These are phyloP conservation scores for Elongisporangium anandrum DNA, from an alignment of 352 stramenopile species.

Conservation along the genomic window DNA sequence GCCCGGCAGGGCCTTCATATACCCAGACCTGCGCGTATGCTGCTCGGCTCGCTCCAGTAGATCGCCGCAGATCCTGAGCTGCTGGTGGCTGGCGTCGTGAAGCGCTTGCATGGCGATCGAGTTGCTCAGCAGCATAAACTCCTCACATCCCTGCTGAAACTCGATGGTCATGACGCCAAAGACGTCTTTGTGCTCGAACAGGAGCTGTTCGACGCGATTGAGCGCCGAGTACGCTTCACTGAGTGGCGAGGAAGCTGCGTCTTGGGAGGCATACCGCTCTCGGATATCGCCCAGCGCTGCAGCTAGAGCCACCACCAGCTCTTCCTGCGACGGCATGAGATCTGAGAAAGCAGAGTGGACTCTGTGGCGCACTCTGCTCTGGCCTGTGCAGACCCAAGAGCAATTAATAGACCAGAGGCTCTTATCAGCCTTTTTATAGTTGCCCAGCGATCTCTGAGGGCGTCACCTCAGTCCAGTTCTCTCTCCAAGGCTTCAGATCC, in stretches of 20 bases:
- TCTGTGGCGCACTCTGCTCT: not conserved
- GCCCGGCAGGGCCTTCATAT: conserved; percentile 23
- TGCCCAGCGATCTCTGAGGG: not conserved
- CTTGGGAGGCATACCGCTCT: conserved; percentile 7
- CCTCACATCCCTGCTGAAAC: conserved; percentile 58
- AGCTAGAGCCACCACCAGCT: conserved; percentile 41
- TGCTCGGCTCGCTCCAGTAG: conserved; percentile 44
- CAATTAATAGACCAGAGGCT: not conserved
- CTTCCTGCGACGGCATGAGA: conserved; percentile 12
- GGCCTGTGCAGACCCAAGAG: not conserved
- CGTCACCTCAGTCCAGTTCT: not conserved
- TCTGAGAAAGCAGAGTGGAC: not conserved
- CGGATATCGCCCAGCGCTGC: conserved; percentile 28
- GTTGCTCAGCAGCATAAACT: conserved; percentile 63
- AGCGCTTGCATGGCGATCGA: conserved; percentile 48
- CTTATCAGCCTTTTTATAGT: not conserved
- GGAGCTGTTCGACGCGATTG: conserved; percentile 27
- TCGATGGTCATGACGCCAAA: conserved; percentile 28
- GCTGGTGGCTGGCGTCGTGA: conserved; percentile 7
- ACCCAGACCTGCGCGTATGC: conserved; percentile 39
- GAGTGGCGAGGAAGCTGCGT: conserved; percentile 1
- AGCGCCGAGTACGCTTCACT: conserved; percentile 19
- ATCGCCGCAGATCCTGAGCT: conserved; percentile 14
- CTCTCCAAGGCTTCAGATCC: conserved; percentile 1
- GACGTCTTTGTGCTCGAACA: conserved; percentile 45